Conservation (phyloP, 1,284 basidiomycete species). For the Apiotrichum mycotoxinovorans region DNA sequence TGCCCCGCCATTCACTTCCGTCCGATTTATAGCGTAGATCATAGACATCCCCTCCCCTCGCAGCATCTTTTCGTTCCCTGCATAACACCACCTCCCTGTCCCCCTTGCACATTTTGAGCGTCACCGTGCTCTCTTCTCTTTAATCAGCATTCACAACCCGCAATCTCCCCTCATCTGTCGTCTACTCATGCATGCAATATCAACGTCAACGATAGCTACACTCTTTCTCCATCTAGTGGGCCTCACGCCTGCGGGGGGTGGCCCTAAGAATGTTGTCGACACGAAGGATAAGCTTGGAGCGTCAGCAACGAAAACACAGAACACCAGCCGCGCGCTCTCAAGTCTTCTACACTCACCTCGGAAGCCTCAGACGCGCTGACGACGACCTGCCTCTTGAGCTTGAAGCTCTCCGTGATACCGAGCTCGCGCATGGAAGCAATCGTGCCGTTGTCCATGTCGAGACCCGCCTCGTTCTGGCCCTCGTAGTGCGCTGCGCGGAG, state of each 20-base stretch:
- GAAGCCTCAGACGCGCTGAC: conserved; percentile 92
- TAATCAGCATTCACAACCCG: neutral
- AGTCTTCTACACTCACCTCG: conserved; percentile 82
- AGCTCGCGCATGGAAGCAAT: conserved; percentile 84
- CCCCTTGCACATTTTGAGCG: neutral
- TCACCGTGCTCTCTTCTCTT: neutral
- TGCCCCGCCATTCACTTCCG: too few relatives aligned
- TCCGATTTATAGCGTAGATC: too few relatives aligned
- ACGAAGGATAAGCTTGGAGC: conserved; percentile 19
- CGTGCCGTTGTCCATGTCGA: conserved; percentile 86
- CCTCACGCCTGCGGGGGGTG: conserved; percentile 60
- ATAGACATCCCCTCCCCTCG: too few relatives aligned
- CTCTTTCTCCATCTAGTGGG: conserved; percentile 18
- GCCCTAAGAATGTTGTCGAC: conserved; percentile 58
- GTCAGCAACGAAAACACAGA: neutral
- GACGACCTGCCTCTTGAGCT: conserved; percentile 93
- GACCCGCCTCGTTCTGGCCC: conserved; percentile 75
- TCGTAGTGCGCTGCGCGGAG: conserved; percentile 93
- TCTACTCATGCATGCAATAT: conserved; percentile 7
- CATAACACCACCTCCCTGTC: too few relatives aligned
- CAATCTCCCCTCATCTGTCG: conserved; percentile 29
- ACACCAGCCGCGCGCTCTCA: conserved; percentile 59
- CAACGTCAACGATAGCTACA: neutral
- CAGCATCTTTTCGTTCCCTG: too few relatives aligned
- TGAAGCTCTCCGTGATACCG: conserved; percentile 94